Evolutionary conservation across 306 rosid species (phyloP).

Genomic region (Quercus rubra): DNA sequence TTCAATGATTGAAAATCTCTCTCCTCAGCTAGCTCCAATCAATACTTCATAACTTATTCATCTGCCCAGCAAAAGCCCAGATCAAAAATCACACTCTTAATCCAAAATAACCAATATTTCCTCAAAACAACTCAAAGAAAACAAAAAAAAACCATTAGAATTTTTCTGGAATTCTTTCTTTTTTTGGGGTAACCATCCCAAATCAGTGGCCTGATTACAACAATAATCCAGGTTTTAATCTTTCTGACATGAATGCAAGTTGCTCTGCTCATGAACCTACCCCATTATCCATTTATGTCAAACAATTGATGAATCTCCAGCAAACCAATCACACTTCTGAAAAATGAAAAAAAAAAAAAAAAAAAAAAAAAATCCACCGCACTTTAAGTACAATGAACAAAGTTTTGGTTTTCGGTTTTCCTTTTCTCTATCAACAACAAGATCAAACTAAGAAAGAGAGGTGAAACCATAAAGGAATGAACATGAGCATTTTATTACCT

Average conservation of each 20-base stretch:
- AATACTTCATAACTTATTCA: slow-evolving; percentile 16
- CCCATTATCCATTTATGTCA: neutral
- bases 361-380: neutral
- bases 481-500: slow-evolving; percentile 31
- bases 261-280: neutral
- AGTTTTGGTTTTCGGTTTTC: neutral
- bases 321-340: neutral
- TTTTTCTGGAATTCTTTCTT: slow-evolving; percentile 18
- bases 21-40: slow-evolving; percentile 14
- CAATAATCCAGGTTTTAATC: slow-evolving; percentile 21
- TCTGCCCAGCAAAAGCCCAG: slow-evolving; percentile 47
- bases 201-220: slow-evolving; percentile 33
- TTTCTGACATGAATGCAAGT: slow-evolving; percentile 3
- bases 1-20: slow-evolving; percentile 3
- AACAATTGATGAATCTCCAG: neutral
- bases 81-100: slow-evolving; percentile 37
- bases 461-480: neutral
- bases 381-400: neutral
- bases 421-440: neutral
- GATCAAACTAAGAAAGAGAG: neutral
- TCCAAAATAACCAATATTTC: slow-evolving; percentile 21
- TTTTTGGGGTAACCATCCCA: slow-evolving; percentile 7
- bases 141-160: slow-evolving; percentile 17
- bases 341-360: neutral
- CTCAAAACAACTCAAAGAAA: slow-evolving; percentile 20